A percentile compares a stretch with the other conserved stretches of the same genome.
Conservation (phyloP, 352 stramenopile genomes). For the Achlya hypogyna region DNA sequence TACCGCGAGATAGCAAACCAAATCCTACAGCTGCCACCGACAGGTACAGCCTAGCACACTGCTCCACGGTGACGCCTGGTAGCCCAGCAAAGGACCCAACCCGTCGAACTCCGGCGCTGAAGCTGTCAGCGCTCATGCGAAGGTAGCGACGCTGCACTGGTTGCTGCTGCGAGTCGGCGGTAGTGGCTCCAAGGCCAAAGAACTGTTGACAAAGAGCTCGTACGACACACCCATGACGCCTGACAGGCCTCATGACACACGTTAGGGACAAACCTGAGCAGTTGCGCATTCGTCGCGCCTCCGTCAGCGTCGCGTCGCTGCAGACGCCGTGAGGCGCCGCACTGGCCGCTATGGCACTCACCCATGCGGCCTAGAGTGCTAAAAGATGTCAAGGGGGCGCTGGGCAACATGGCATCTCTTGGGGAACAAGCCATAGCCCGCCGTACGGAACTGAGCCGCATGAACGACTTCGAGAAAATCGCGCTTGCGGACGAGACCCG, state of each 20-base stretch:
- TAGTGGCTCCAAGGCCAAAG: not conserved
- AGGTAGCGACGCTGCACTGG: not conserved
- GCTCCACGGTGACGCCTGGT: not conserved
- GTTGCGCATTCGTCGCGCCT: not conserved
- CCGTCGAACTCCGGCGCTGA: not conserved
- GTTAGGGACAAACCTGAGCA: not conserved
- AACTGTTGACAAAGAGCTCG: not conserved
- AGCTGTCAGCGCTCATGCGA: not conserved
- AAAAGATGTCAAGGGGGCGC: not conserved
- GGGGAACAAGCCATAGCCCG: not conserved
- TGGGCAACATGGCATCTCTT: not conserved
- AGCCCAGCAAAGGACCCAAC: not conserved
- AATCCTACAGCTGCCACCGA: too few relatives aligned
- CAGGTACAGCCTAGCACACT: too few relatives aligned
- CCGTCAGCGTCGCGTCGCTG: not conserved
- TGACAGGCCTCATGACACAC: not conserved
- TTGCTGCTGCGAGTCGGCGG: not conserved
- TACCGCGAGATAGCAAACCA: too few relatives aligned
- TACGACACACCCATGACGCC: not conserved
- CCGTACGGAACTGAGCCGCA: not conserved
- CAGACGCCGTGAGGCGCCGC: not conserved
- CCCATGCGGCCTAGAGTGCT: not conserved
- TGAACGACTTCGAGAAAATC: not conserved
- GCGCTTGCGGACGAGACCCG: not conserved
- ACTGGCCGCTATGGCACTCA: not conserved